These are phyloP conservation scores for Sechiopsis laciniata DNA, from an alignment of 306 rosid species.

Conservation along the genomic window DNA sequence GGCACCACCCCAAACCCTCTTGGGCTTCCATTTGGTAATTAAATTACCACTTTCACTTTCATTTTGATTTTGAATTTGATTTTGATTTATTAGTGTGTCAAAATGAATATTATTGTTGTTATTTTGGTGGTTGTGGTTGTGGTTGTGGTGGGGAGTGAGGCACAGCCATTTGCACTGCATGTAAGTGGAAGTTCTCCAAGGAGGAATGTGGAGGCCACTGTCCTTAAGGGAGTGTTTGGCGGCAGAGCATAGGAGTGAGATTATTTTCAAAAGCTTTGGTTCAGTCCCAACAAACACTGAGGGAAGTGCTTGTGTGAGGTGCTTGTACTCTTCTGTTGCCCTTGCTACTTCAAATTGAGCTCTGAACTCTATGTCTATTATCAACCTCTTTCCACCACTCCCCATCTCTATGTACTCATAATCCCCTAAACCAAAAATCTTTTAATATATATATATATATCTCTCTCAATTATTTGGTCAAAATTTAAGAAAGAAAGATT, in stretches of 20 bases:
- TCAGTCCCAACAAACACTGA: constrained; percentile 55
- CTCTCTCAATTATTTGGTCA: too few species aligned
- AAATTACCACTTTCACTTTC: not conserved
- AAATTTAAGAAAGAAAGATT: too few species aligned
- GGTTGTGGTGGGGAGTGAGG: not conserved
- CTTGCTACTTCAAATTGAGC: constrained; percentile 77
- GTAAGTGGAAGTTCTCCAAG: constrained; percentile 67
- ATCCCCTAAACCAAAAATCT: constrained; percentile 34
- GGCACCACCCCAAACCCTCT: constrained; percentile 29
- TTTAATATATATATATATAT: too few species aligned
- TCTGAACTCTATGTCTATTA: constrained; percentile 71
- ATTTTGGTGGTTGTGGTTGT: not conserved
- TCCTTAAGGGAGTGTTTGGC: constrained; percentile 65
- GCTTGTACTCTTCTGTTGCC: constrained; percentile 46
- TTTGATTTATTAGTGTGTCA: too few species aligned
- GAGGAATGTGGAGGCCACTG: constrained; percentile 69
- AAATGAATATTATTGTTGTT: not conserved
- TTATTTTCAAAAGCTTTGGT: constrained; percentile 41
- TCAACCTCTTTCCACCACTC: constrained; percentile 26
- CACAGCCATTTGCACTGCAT: constrained; percentile 53
- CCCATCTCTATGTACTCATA: constrained; percentile 58
- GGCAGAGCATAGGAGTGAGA: constrained; percentile 53
- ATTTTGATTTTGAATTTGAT: not conserved
- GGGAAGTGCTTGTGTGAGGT: constrained; percentile 50
- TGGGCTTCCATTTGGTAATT: constrained; percentile 33